Conservation (phyloP, 345 rosid genomes). For the Zanthoxylum bungeanum region DNA sequence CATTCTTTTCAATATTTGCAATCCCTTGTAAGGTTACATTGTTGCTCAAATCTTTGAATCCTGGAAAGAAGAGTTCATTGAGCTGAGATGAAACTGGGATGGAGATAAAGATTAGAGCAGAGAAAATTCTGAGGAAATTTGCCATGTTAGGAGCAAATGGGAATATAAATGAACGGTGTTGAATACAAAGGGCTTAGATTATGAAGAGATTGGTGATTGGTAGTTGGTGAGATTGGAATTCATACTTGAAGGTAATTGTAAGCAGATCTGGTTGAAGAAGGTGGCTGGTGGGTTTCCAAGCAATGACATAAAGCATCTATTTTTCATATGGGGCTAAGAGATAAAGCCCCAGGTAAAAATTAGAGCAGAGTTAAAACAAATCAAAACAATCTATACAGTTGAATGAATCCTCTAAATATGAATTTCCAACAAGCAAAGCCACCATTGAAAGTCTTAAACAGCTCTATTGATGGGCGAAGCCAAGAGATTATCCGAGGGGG, state of each 20-base stretch:
- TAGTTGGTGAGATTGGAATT: conserved; percentile 6
- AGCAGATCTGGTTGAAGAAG: not conserved
- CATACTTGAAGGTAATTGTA: not conserved
- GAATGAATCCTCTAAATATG: not conserved
- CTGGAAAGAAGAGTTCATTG: conserved; percentile 41
- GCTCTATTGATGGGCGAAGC: not conserved
- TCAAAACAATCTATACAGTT: not conserved
- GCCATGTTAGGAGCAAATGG: conserved; percentile 14
- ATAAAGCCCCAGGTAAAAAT: not conserved
- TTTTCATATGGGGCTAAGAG: conserved; percentile 7
- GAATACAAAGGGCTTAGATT: not conserved
- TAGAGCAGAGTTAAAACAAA: not conserved
- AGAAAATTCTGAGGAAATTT: conserved; percentile 6
- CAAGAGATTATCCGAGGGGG: too few relatives aligned
- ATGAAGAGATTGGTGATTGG: not conserved
- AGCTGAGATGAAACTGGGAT: conserved; percentile 28
- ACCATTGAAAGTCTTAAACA: not conserved
- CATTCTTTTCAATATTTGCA: conserved; percentile 46
- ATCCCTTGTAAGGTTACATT: conserved; percentile 49
- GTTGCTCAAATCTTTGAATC: conserved; percentile 36
- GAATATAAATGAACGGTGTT: not conserved
- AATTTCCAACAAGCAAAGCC: too few relatives aligned
- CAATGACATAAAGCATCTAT: conserved; percentile 6
- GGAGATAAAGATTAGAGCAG: conserved; percentile 19
- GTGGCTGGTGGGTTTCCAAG: conserved; percentile 1